Percentiles rank a stretch among this genome's conserved stretches.
Evolutionary conservation across 108 stramenopile species (phyloP).

Genomic region (Chaetoceros muelleri): DNA sequence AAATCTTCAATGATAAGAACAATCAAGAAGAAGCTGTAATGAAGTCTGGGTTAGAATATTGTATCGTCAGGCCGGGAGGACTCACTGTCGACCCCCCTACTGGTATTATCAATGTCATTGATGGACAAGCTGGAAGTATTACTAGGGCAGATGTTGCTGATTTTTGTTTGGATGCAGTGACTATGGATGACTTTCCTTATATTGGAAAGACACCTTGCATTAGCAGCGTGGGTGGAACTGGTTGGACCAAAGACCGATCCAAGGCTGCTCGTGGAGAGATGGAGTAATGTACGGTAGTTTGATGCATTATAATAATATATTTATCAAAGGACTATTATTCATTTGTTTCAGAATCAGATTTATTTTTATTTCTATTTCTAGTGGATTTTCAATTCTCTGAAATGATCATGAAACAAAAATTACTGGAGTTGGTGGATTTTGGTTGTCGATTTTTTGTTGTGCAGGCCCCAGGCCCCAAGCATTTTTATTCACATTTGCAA

Average conservation of each 20-base stretch:
- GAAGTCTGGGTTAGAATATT: conserved; percentile 81
- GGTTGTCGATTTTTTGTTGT: too few relatives aligned
- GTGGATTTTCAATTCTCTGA: too few relatives aligned
- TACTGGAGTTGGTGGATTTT: too few relatives aligned
- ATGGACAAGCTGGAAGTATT: conserved; percentile 91
- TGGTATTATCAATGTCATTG: conserved; percentile 95
- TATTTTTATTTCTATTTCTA: too few relatives aligned
- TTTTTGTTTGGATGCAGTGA: conserved; percentile 91
- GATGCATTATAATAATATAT: too few relatives aligned
- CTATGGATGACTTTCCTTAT: conserved; percentile 85
- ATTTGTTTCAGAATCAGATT: too few relatives aligned
- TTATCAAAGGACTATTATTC: neutral
- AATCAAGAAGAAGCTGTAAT: conserved; percentile 86
- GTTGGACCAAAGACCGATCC: conserved; percentile 89
- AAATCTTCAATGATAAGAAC: conserved; percentile 96
- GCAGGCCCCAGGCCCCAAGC: too few relatives aligned
- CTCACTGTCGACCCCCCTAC: conserved; percentile 92
- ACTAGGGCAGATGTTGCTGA: conserved; percentile 94
- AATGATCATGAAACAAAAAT: too few relatives aligned
- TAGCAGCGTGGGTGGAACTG: conserved; percentile 90
- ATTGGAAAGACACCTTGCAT: conserved; percentile 90
- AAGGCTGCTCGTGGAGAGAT: conserved; percentile 62
- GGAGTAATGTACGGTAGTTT: neutral
- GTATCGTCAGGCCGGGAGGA: conserved; percentile 94
- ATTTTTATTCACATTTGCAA: too few relatives aligned